Evolutionary conservation across 345 rosid species (phyloP).

Genomic region (Euphorbia tirucalli): DNA sequence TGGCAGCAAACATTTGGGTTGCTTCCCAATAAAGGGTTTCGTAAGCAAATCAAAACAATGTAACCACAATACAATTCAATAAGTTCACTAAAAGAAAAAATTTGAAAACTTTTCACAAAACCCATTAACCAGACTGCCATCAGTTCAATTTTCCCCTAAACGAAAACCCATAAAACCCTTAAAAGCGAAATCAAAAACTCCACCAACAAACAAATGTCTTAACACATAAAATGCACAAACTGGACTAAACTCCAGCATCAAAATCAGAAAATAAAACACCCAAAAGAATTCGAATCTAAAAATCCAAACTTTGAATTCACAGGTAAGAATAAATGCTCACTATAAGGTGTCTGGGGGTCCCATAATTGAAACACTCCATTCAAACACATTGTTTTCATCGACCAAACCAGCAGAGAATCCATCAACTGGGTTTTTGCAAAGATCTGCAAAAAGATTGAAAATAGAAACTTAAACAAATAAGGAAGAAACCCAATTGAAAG

Average conservation of each 20-base stretch:
- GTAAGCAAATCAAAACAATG: no score
- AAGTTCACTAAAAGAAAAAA: not conserved
- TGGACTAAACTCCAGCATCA: not conserved
- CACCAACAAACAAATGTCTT: not conserved
- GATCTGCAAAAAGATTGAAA: slow-evolving; percentile 47
- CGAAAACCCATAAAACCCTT: slow-evolving; percentile 10
- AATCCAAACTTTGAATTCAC: not conserved
- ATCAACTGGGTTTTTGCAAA: slow-evolving; percentile 82
- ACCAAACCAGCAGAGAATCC: slow-evolving; percentile 94
- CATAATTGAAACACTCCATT: slow-evolving; percentile 81
- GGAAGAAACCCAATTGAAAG: not conserved
- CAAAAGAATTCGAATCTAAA: not conserved
- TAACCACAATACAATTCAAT: not conserved
- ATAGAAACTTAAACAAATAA: slow-evolving; percentile 2
- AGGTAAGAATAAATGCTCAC: slow-evolving; percentile 35
- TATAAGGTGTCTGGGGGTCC: slow-evolving; percentile 88
- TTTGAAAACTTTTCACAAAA: not conserved
- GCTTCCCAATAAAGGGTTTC: not conserved
- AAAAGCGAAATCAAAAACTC: not conserved
- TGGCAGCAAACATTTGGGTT: not conserved
- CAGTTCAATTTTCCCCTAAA: not conserved
- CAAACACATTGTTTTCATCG: slow-evolving; percentile 67
- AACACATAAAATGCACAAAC: not conserved
- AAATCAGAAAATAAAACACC: not conserved
- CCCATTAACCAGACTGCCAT: not conserved